These are phyloP conservation scores for Pestalotiopsis sp. DNA, from an alignment of 2,329 filamentous ascomycete genomes.

Conservation along the genomic window DNA sequence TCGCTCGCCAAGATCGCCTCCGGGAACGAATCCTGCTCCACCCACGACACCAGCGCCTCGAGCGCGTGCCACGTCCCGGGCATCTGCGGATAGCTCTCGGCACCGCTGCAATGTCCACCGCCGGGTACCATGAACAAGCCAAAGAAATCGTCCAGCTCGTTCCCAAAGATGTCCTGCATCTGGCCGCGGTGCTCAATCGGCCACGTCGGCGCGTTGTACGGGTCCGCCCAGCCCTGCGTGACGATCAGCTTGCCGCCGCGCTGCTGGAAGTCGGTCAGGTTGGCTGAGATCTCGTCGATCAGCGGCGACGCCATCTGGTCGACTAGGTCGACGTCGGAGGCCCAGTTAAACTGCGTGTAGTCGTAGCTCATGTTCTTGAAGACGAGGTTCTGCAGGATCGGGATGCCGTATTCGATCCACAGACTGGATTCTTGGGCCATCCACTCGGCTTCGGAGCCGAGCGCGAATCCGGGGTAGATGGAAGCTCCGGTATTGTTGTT, in stretches of 20 bases:
- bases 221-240: constrained; percentile 41
- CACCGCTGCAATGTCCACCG: constrained; percentile 40
- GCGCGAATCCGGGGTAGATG: constrained; percentile 42
- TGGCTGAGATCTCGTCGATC: constrained; percentile 39
- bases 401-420: constrained; percentile 36
- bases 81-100: constrained; percentile 32
- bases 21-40: constrained; percentile 25
- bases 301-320: constrained; percentile 33
- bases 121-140: constrained; percentile 41
- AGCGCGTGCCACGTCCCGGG: constrained; percentile 37
- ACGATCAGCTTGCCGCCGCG: constrained; percentile 39
- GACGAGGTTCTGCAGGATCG: constrained; percentile 44
- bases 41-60: constrained; percentile 36
- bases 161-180: constrained; percentile 23
- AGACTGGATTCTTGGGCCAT: constrained; percentile 36
- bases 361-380: constrained; percentile 40
- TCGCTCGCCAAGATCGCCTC: too few species aligned
- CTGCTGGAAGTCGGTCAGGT: constrained; percentile 32
- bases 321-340: constrained; percentile 34
- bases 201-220: constrained; percentile 37
- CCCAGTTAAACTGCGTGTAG: constrained; percentile 37
- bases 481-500: constrained; percentile 14
- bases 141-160: constrained; percentile 34
- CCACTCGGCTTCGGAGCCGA: constrained; percentile 43
- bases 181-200: constrained; percentile 36